phyloP scores from a whole-genome alignment of 2,329 filamentous ascomycete species.

The Fusarium anguioides region DNA sequence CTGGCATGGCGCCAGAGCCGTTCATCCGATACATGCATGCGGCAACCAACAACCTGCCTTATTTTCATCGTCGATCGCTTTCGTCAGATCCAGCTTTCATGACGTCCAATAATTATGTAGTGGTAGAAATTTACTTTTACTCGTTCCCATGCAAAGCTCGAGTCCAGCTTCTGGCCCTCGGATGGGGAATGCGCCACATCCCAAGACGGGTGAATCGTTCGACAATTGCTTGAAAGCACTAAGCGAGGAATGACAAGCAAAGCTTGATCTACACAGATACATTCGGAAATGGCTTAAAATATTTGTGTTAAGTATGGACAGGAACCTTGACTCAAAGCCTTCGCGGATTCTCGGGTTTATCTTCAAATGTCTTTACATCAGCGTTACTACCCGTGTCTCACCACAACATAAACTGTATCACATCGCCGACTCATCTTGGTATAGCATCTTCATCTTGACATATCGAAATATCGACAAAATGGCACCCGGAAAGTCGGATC shows the following conservation, averaged over 20 bases:
- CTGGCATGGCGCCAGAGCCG: no score
- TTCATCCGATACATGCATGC: no score
- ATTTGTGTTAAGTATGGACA: not conserved
- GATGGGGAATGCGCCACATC: constrained; percentile 11
- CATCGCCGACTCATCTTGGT: not conserved
- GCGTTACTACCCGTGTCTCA: not conserved
- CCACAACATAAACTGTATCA: not conserved
- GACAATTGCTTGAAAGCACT: not conserved
- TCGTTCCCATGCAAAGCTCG: not conserved
- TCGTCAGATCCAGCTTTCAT: no score
- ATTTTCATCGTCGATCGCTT: no score
- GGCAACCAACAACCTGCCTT: no score
- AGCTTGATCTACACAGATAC: not conserved
- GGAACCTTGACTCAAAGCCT: not conserved
- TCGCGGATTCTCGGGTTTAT: not conserved
- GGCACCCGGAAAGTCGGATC: constrained; percentile 3
- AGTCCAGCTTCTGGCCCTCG: not conserved
- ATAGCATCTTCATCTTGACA: not conserved
- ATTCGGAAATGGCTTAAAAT: not conserved
- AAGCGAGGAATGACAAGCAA: not conserved
- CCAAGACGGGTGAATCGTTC: constrained; percentile 8
- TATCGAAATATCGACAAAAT: not conserved
- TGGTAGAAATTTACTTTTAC: not conserved
- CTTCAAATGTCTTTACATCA: not conserved
- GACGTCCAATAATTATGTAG: no score